Percentiles rank a stretch among this genome's conserved stretches.
phyloP scores from a whole-genome alignment of 345 rosid genomes.

The Citrus sp. region DNA sequence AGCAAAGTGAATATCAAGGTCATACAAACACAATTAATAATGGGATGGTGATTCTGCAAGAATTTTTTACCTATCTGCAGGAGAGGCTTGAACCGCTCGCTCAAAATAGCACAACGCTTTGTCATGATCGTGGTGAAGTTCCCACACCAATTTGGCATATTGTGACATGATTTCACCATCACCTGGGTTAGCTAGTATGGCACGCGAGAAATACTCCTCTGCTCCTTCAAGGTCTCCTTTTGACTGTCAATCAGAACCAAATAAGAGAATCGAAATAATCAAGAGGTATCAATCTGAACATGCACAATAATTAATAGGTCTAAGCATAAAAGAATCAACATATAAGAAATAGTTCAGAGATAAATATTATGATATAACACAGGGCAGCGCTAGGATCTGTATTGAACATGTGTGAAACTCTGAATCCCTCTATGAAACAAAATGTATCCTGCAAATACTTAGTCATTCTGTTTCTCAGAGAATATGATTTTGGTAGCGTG shows the following conservation, averaged over 20 bases:
- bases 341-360: background rate
- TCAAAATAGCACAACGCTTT: slow-evolving; percentile 63
- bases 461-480: background rate
- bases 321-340: no score
- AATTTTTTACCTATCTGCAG: slow-evolving; percentile 54
- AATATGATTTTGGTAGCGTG: background rate
- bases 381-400: background rate
- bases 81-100: slow-evolving; percentile 56
- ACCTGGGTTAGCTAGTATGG: slow-evolving; percentile 41
- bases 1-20: background rate
- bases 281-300: background rate
- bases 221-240: slow-evolving; percentile 44
- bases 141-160: slow-evolving; percentile 75
- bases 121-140: slow-evolving; percentile 43
- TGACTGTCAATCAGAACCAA: slow-evolving; percentile 26
- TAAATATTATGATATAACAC: background rate
- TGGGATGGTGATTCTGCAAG: background rate
- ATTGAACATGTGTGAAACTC: background rate
- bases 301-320: background rate
- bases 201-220: slow-evolving; percentile 41
- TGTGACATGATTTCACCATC: slow-evolving; percentile 61
- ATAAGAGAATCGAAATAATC: background rate
- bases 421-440: background rate
- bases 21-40: background rate
- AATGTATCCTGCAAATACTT: background rate